These are phyloP conservation scores for Rhizopogon vinicolor DNA, from an alignment of 768 basidiomycete genomes.

Conservation along the genomic window DNA sequence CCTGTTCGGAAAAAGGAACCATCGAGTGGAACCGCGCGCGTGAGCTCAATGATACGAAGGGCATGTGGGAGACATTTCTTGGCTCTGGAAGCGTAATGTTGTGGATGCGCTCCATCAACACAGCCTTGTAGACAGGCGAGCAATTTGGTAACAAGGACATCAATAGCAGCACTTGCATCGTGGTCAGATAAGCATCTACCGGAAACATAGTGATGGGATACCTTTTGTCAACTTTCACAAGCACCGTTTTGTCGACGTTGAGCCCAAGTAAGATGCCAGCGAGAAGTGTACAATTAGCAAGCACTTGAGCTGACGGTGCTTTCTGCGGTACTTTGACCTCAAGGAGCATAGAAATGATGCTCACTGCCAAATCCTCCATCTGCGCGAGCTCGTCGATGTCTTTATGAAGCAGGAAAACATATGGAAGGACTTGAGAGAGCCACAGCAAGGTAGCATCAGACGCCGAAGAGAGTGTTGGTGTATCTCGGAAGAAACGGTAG, in stretches of 20 bases:
- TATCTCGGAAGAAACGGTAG: constrained; percentile 1
- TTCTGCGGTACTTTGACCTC: background rate
- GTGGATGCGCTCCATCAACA: background rate
- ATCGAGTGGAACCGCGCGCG: background rate
- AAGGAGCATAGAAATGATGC: background rate
- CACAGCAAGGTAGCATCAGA: constrained; percentile 1
- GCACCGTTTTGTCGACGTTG: constrained; percentile 3
- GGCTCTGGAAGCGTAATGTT: background rate
- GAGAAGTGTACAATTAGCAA: constrained; percentile 7
- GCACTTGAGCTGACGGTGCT: background rate
- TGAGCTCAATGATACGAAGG: constrained; percentile 1
- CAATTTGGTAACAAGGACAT: background rate
- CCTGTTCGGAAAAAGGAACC: constrained; percentile 1
- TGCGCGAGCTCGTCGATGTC: background rate
- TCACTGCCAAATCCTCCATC: background rate
- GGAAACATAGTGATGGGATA: background rate
- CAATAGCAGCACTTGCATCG: background rate
- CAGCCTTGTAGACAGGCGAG: background rate
- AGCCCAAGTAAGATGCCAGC: constrained; percentile 4
- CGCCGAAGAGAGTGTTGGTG: background rate
- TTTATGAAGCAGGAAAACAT: constrained; percentile 1
- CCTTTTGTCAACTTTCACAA: constrained; percentile 9
- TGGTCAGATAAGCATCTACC: background rate
- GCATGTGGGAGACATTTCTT: background rate
- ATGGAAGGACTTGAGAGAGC: constrained; percentile 5